Percentiles rank a stretch among this genome's conserved stretches.
Evolutionary conservation across 306 rosid species (phyloP).

Genomic region (Fragaria iinumae): DNA sequence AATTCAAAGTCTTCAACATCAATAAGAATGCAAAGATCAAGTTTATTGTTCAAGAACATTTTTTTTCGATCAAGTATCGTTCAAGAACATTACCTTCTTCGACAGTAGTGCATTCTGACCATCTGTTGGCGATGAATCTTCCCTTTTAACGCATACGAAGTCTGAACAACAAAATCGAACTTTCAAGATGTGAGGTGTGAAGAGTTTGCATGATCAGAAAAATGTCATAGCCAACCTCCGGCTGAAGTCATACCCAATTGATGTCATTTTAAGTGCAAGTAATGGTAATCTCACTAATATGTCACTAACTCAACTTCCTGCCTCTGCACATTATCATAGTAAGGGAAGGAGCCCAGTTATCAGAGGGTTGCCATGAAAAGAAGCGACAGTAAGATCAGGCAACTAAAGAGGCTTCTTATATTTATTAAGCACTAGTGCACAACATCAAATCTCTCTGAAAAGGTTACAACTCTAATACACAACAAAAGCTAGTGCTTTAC

Average conservation of each 20-base stretch:
- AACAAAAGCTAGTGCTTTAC: background rate
- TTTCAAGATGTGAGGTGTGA: background rate
- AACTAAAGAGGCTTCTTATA: background rate
- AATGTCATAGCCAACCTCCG: background rate
- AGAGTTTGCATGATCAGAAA: background rate
- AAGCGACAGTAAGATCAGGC: background rate
- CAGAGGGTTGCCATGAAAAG: background rate
- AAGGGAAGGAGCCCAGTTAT: background rate
- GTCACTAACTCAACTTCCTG: background rate
- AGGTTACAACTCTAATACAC: background rate
- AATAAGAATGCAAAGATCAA: background rate
- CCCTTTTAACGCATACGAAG: background rate
- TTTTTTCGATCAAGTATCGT: background rate
- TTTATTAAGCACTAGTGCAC: background rate
- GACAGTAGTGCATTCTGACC: background rate
- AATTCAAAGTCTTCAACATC: background rate
- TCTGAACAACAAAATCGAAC: background rate
- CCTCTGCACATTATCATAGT: background rate
- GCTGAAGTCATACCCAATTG: background rate
- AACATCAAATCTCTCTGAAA: background rate
- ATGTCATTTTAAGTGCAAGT: background rate
- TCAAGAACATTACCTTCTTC: background rate
- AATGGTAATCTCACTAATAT: background rate
- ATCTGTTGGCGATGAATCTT: background rate
- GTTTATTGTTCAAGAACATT: background rate